Evolutionary conservation across 2,329 filamentous ascomycete species (phyloP).

Genomic region (Alternaria novae-zelandiae): DNA sequence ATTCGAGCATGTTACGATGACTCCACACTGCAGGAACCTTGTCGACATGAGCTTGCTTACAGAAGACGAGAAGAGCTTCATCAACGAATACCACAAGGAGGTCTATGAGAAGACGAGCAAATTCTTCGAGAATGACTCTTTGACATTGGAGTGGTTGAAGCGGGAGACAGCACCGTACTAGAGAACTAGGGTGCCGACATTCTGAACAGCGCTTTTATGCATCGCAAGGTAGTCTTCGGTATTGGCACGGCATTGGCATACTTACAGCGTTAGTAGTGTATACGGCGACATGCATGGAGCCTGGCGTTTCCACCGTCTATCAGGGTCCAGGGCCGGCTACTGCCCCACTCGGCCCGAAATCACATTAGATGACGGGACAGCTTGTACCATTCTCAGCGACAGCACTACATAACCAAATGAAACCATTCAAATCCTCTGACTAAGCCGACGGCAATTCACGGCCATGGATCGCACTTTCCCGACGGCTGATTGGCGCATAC

Average conservation of each 20-base stretch:
- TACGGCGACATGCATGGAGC: conserved; percentile 15
- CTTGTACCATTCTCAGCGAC: conserved; percentile 1
- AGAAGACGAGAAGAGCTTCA: conserved; percentile 77
- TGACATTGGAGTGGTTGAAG: conserved; percentile 80
- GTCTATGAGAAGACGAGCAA: conserved; percentile 80
- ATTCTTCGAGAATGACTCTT: conserved; percentile 75
- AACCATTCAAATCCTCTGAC: conserved; percentile 16
- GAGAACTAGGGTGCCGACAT: not conserved
- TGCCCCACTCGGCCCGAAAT: conserved; percentile 11
- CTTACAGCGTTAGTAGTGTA: conserved; percentile 20
- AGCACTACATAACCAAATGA: not conserved
- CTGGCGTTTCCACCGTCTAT: conserved; percentile 17
- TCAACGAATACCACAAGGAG: conserved; percentile 84
- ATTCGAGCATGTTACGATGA: conserved; percentile 98
- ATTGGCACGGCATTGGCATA: conserved; percentile 23
- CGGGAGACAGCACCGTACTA: conserved; percentile 75
- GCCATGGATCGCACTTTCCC: conserved; percentile 4
- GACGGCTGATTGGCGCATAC: conserved; percentile 22
- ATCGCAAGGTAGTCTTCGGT: conserved; percentile 17
- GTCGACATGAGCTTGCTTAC: conserved; percentile 79
- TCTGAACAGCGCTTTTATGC: conserved; percentile 1
- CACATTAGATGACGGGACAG: conserved; percentile 5
- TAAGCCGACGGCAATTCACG: conserved; percentile 36
- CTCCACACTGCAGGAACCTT: conserved; percentile 88
- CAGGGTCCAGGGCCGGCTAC: conserved; percentile 14